Base-by-base conservation (phyloP, 176 grass and related monocot species). In the Stipa capillata region DNA sequence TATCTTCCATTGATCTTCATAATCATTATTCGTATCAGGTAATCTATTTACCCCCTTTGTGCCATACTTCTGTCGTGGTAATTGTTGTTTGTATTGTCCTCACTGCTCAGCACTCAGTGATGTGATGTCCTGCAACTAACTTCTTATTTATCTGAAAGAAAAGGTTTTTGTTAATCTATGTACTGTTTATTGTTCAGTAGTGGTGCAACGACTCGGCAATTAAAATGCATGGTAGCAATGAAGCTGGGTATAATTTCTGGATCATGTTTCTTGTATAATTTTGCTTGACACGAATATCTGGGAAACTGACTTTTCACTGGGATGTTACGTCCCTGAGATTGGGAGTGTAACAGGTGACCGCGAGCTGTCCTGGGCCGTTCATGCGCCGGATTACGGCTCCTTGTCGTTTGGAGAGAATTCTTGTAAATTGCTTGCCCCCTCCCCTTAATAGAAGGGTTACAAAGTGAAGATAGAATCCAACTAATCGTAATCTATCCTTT, bases 11-110 rank as follows among this genome's bases (percentile, higher is more conserved):
- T 80, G 94, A 97, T 90, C 94, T 97, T 79, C 94, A 97, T 79
- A 97, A 94, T 68, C 94, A 97, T 88, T 97, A 97, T 82, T 91
- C 94, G 2, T 97, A 97, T 88, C 94, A 97, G 87, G 94, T 97
- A 52, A 84, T 72, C 37, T 35, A 10, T 61, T 76, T 18, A 51
- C 10, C 11, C 44, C 71, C 27, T 24, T 82, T 44, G 10, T 53
- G 48, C 35, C 49, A n/a, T 87, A 44, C 31, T 76, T 80, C 6
- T 34, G 23, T 36, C 28, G 40, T 78, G 57, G 39, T 59, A 49
- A 23, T 37, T 50, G 12, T 74, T 39, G 18, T 69, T 87, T 68
- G 16, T 87, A 50, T 72, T 83, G 66, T n/a, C n/a, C n/a, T n/a
- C n/a, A n/a, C n/a, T 73, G 16, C 48, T 64, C 57, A 47, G n/a